Evolutionary conservation across 2,329 filamentous ascomycete species (phyloP).

Genomic region (Fusarium chaquense): DNA sequence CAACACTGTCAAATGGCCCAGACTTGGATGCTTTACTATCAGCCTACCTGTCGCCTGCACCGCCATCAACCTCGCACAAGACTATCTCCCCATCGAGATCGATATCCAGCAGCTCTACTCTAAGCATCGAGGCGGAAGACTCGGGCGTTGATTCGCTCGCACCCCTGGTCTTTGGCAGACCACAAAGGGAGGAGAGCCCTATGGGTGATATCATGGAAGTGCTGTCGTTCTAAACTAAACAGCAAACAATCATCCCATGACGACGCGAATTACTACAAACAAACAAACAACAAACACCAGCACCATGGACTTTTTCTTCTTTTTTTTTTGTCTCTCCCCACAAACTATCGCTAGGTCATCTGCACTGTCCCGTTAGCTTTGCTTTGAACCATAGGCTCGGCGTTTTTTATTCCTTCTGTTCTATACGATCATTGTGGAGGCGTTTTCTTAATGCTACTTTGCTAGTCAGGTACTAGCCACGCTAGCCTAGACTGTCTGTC

Average conservation of each 20-base stretch:
- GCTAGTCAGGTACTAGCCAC: constrained; percentile 39
- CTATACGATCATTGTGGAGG: constrained; percentile 33
- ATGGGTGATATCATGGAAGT: constrained; percentile 44
- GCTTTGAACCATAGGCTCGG: constrained; percentile 22
- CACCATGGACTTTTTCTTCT: constrained; percentile 1
- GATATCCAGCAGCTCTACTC: constrained; percentile 38
- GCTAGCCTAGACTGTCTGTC: constrained; percentile 27
- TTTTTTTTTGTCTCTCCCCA: constrained; percentile 3
- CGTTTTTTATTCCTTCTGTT: constrained; percentile 17
- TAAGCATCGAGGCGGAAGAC: constrained; percentile 40
- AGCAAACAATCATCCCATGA: not conserved
- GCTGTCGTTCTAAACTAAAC: constrained; percentile 32
- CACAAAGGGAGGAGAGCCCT: constrained; percentile 28
- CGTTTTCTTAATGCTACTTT: constrained; percentile 19
- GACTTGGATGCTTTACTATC: constrained; percentile 38
- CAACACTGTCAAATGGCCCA: constrained; percentile 28
- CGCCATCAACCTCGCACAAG: constrained; percentile 21
- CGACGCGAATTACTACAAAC: not conserved
- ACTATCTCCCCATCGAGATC: constrained; percentile 36
- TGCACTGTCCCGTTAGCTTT: constrained; percentile 24
- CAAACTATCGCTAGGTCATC: constrained; percentile 12
- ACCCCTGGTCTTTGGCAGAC: constrained; percentile 39
- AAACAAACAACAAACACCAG: not conserved
- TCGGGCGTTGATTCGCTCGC: constrained; percentile 29
- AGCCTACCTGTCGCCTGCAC: constrained; percentile 34